Evolutionary conservation across 2,329 filamentous ascomycete genomes (phyloP).

Genomic region (Teratosphaeria zuluensis): DNA sequence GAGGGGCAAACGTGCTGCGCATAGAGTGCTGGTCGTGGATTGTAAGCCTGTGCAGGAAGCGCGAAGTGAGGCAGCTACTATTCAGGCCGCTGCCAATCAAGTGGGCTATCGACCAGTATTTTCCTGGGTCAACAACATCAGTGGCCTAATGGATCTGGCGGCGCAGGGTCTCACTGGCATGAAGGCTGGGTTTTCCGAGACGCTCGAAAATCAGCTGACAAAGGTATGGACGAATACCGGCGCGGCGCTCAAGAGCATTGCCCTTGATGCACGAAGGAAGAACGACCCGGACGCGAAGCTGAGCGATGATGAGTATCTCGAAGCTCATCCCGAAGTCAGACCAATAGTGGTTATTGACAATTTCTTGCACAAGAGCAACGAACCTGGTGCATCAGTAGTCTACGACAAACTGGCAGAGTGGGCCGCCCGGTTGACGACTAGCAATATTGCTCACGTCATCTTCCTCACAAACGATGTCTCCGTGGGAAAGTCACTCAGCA

Average conservation of each 20-base stretch:
- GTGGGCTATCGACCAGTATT: constrained; percentile 92
- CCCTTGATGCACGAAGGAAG: constrained; percentile 59
- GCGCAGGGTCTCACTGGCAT: constrained; percentile 89
- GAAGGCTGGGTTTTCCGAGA: constrained; percentile 90
- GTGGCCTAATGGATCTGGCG: constrained; percentile 82
- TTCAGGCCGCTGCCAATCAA: constrained; percentile 66
- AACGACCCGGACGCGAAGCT: constrained; percentile 63
- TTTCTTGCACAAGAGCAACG: constrained; percentile 65
- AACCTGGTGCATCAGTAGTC: constrained; percentile 32
- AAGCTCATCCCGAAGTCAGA: constrained; percentile 74
- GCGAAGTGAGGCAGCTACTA: constrained; percentile 75
- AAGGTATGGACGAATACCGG: constrained; percentile 85
- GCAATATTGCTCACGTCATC: constrained; percentile 86
- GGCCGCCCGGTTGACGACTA: constrained; percentile 72
- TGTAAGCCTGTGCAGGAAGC: constrained; percentile 91
- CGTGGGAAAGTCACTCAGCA: constrained; percentile 77
- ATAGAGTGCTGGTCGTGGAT: constrained; percentile 75
- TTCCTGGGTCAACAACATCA: constrained; percentile 91
- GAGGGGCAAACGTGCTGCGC: constrained; percentile 47
- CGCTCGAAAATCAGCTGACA: constrained; percentile 73
- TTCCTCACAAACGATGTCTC: constrained; percentile 86
- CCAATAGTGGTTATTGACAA: constrained; percentile 86
- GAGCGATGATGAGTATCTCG: constrained; percentile 76
- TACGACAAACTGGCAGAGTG: constrained; percentile 62
- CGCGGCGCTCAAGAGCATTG: constrained; percentile 67